Evolutionary conservation across 1,284 basidiomycete genomes (phyloP).

Genomic region (Anthracocystis walkeri): DNA sequence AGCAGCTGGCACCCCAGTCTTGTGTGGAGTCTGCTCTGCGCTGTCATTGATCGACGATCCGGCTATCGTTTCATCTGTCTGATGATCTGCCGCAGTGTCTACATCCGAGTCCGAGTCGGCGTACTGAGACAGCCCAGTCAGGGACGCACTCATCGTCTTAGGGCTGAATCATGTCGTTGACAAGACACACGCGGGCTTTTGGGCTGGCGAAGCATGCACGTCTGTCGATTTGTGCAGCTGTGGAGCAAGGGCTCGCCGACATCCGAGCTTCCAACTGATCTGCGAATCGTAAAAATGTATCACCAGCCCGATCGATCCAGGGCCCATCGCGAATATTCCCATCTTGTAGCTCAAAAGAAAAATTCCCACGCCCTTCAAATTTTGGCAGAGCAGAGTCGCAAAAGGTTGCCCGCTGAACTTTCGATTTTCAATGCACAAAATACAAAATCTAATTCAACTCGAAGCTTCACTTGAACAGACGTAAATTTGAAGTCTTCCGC

Average conservation of each 20-base stretch:
- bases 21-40: not conserved
- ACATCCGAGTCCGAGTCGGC: constrained; percentile 29
- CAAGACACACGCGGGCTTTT: not conserved
- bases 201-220: not conserved
- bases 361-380: constrained; percentile 31
- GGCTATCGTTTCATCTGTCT: not conserved
- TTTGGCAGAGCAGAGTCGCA: not conserved
- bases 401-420: not conserved
- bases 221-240: constrained; percentile 6
- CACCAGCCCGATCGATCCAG: constrained; percentile 8
- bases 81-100: not conserved
- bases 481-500: not conserved
- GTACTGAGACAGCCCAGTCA: constrained; percentile 26
- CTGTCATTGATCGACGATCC: not conserved
- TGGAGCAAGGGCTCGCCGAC: constrained; percentile 4
- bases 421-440: not conserved
- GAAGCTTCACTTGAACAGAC: not conserved
- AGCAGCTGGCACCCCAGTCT: not conserved
- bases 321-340: not conserved
- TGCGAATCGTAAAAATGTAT: no score
- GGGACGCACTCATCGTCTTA: constrained; percentile 24
- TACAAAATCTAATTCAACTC: constrained; percentile 15
- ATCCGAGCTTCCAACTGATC: not conserved
- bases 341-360: constrained; percentile 13
- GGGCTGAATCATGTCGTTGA: not conserved